Evolutionary conservation across 129 eudicot genomes (phyloP), one percentile per base, ranked within the genome.

Genomic region (Dittrichia graveolens): DNA sequence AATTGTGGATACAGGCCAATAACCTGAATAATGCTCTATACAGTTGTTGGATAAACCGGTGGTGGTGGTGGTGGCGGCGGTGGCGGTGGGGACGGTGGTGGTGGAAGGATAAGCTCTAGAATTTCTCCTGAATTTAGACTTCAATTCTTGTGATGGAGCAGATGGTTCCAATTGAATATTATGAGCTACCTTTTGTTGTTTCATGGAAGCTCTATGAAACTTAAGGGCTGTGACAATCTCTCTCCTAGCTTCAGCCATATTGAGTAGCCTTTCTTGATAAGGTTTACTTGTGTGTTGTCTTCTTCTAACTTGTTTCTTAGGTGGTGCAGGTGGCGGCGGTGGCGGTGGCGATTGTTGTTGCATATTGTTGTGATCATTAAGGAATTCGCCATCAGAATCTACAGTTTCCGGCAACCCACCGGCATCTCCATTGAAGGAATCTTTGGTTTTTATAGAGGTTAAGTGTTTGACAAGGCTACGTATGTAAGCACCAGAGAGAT

Each of bases 171-270:
- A 76, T 54, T 70, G 76, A 31, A 83, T 74, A 24, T 71, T 65
- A 18, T 73, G 71, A 48, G 67, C 66, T 35, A 85, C 80, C 52
- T 59, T 46, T 71, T 83, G 85, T 74, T 89, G 89, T 75, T 89
- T 83, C 95, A 89, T 89, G 7, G 92, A 52, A 34, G 98, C 96
- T 62, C 96, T 73, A 77, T 93, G 98, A 55, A 83, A 83, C 83
- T 88, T 93, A 46, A 93, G 92, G 45, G 98, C 98, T 1, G 95
- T 84, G 49, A 83, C 96, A 70, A 93, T 87, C 74, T 93, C 98
- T 46, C 85, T 78, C 39, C 95, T 73, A 12, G 96, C 95, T 67
- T 83, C 95, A 8, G 96, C 98, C 95, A 89, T 85, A 69, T 89
- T 84, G 3, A 89, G 81, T n/a, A 90, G 85, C 82, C 92, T 67